Percentiles rank a stretch among this genome's conserved stretches.
These are phyloP conservation scores for Penicillium cinerascens DNA, from an alignment of 495 filamentous ascomycete species.

Conservation along the genomic window DNA sequence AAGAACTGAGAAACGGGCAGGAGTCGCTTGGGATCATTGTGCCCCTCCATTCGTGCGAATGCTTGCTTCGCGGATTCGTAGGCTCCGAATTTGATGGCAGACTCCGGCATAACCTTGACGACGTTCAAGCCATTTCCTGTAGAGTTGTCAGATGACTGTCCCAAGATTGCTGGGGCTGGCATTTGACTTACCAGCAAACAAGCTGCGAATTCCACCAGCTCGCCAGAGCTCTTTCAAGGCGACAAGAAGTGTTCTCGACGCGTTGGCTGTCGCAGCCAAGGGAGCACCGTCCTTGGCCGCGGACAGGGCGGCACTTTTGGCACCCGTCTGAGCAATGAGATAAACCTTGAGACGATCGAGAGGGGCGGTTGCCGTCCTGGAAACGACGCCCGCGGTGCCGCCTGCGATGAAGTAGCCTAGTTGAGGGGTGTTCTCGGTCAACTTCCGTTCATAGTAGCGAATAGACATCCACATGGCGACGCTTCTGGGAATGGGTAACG, in stretches of 20 bases:
- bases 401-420: conserved; percentile 97
- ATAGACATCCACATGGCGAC: conserved; percentile 49
- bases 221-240: conserved; percentile 76
- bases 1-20: conserved; percentile 82
- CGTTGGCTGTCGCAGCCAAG: conserved; percentile 60
- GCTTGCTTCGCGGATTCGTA: conserved; percentile 91
- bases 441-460: conserved; percentile 51
- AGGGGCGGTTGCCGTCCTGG: conserved; percentile 88
- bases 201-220: conserved; percentile 82
- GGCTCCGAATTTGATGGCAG: conserved; percentile 93
- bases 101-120: conserved; percentile 96
- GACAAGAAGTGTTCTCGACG: conserved; percentile 62
- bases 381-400: conserved; percentile 86
- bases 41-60: conserved; percentile 83
- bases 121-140: conserved; percentile 95
- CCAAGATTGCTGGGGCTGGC: background rate
- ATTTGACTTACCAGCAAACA: conserved; percentile 79
- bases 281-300: conserved; percentile 71
- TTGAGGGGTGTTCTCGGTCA: conserved; percentile 63
- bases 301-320: conserved; percentile 53
- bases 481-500: conserved; percentile 42
- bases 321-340: conserved; percentile 84
- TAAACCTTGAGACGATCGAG: conserved; percentile 97
- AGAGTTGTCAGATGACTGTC: conserved; percentile 6
- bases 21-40: conserved; percentile 74